Base-by-base conservation (phyloP, 768 basidiomycete genomes). In the Serendipita sp. region DNA sequence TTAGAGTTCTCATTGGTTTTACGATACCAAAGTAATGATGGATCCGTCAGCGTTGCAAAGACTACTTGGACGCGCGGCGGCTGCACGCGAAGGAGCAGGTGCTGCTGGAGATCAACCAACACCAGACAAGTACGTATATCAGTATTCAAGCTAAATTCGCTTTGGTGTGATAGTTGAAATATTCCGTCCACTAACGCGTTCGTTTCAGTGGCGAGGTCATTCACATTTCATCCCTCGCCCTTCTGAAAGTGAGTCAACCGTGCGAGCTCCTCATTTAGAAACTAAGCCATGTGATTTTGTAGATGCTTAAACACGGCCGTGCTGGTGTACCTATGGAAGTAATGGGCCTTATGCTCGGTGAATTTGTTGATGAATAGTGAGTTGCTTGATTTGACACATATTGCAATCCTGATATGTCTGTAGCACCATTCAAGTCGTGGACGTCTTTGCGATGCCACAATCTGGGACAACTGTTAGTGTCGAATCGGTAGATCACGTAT, bases 251-350 rank as follows among this genome's bases (percentile, higher is more conserved):
- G 45, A 58, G 78, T 68, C 32, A n/a, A 24, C 18, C 18, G 48
- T 53, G 10, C 8, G 32, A 30, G 41, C 41, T 7, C 41, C 13
- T 41, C 13, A 41, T 32, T 51, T 8, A 51, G n/a, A 51, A 51
- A 8, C 30, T 32, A n/a, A 51, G 7, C 8, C 7, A 7, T 5
- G n/a, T n/a, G n/a, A 51, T 8, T 5, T n/a, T 64, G 2, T 69
- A 99, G 94, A 99, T 99, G 96, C 78, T 99, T 67, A 99, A 99
- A 76, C 96, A 99, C 71, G 96, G 96, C 24, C 87, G 96, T 63
- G 94, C 96, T 45, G 96, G 95, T 66, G 96, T 99, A 32, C 96
- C 96, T 7, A 93, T 98, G 89, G 96, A 99, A 77, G 95, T 98
- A 69, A 98, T 99, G 95, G 90, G 91, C 67, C 83, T 93, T 45